Evolutionary conservation across 2,329 filamentous ascomycete genomes (phyloP).

Genomic region (Fusarium nurragi): DNA sequence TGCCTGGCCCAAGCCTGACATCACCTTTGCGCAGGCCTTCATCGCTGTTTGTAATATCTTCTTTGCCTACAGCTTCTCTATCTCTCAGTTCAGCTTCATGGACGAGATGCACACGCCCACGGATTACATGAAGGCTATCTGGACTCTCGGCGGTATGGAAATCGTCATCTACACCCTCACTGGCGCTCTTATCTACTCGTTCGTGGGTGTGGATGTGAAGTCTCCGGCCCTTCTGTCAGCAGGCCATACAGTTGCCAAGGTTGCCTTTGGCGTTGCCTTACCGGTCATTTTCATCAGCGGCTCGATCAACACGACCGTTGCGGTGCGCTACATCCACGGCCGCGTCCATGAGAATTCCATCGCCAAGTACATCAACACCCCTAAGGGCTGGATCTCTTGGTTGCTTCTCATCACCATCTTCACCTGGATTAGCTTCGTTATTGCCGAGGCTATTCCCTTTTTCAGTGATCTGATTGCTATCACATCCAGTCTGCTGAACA

Average conservation of each 20-base stretch:
- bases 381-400: slow-evolving; percentile 60
- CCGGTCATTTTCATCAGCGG: slow-evolving; percentile 76
- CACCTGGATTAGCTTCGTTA: slow-evolving; percentile 56
- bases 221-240: slow-evolving; percentile 73
- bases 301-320: slow-evolving; percentile 64
- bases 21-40: slow-evolving; percentile 62
- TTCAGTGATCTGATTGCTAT: slow-evolving; percentile 72
- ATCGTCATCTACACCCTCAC: slow-evolving; percentile 70
- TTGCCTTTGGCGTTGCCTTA: slow-evolving; percentile 59
- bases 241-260: slow-evolving; percentile 57
- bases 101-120: slow-evolving; percentile 56
- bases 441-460: slow-evolving; percentile 75
- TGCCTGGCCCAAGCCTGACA: slow-evolving; percentile 51
- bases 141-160: slow-evolving; percentile 67
- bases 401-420: slow-evolving; percentile 62
- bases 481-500: slow-evolving; percentile 58
- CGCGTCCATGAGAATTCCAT: slow-evolving; percentile 38
- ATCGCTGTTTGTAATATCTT: slow-evolving; percentile 71
- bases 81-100: slow-evolving; percentile 58
- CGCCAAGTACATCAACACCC: slow-evolving; percentile 39
- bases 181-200: slow-evolving; percentile 72
- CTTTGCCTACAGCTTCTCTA: slow-evolving; percentile 67
- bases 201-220: slow-evolving; percentile 66
- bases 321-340: slow-evolving; percentile 51
- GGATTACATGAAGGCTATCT: slow-evolving; percentile 60